Evolutionary conservation across 768 basidiomycete species (phyloP).

Genomic region (Boletus edulis): DNA sequence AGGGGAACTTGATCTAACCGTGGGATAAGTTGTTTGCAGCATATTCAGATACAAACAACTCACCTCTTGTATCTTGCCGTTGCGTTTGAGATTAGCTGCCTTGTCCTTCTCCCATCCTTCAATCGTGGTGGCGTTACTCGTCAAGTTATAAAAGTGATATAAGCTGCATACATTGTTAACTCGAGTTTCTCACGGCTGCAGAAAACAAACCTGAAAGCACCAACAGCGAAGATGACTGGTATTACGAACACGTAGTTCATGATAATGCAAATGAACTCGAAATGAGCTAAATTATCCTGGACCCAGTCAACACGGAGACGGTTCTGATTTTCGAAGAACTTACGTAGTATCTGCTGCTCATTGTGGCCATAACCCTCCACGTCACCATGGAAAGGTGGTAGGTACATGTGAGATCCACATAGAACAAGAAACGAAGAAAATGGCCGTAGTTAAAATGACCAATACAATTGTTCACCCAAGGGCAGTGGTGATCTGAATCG

Average conservation of each 20-base stretch:
- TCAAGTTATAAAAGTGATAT: conserved; percentile 80
- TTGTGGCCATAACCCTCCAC: conserved; percentile 51
- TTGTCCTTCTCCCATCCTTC: conserved; percentile 99
- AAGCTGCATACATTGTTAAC: conserved; percentile 46
- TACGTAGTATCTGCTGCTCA: conserved; percentile 53
- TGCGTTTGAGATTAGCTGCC: conserved; percentile 76
- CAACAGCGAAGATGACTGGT: conserved; percentile 85
- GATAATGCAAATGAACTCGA: conserved; percentile 81
- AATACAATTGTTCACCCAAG: conserved; percentile 94
- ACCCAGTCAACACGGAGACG: neutral
- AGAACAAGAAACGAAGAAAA: conserved; percentile 90
- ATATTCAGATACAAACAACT: conserved; percentile 1
- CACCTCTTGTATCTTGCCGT: conserved; percentile 84
- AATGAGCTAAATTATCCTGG: conserved; percentile 65
- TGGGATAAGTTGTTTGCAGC: conserved; percentile 1
- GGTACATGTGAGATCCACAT: conserved; percentile 83
- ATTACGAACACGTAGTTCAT: conserved; percentile 83
- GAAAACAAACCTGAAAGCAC: conserved; percentile 73
- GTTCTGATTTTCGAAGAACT: conserved; percentile 14
- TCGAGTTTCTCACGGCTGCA: neutral
- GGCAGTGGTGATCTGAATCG: conserved; percentile 78
- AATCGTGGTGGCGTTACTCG: conserved; percentile 89
- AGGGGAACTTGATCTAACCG: conserved; percentile 83
- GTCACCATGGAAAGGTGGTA: conserved; percentile 89
- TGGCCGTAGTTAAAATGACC: conserved; percentile 89